phyloP scores from a whole-genome alignment of 2,329 filamentous ascomycete genomes.

The Trematosphaeria pertusa region DNA sequence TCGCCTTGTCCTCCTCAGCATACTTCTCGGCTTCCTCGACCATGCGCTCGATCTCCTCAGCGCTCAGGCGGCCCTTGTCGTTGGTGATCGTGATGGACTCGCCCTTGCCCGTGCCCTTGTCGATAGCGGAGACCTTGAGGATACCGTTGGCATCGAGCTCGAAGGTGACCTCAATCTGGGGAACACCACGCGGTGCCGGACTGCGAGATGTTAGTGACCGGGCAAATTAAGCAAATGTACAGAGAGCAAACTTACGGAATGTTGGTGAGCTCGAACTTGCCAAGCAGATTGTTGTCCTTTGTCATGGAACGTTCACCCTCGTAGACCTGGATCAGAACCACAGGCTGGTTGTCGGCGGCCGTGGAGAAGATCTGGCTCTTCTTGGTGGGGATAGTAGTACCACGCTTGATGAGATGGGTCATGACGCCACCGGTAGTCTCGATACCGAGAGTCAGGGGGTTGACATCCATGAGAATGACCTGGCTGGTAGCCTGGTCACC shows the following conservation, averaged over 20 bases:
- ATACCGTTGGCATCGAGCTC: conserved; percentile 99
- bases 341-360: conserved; percentile 94
- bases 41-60: conserved; percentile 99
- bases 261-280: conserved; percentile 97
- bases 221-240: not conserved
- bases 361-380: conserved; percentile 99
- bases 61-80: conserved; percentile 96
- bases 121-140: conserved; percentile 91
- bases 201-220: conserved; percentile 29
- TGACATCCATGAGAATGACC: conserved; percentile 95
- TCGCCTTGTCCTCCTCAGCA: conserved; percentile 98
- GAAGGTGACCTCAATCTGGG: conserved; percentile 98
- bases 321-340: conserved; percentile 92
- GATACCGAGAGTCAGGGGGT: conserved; percentile 94
- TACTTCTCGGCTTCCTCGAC: conserved; percentile 98
- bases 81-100: conserved; percentile 99
- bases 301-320: conserved; percentile 94
- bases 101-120: conserved; percentile 97
- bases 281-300: conserved; percentile 95
- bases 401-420: conserved; percentile 94
- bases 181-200: conserved; percentile 92
- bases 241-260: conserved; percentile 66
- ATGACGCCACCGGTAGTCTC: conserved; percentile 98
- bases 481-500: conserved; percentile 83
- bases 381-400: conserved; percentile 92